A percentile compares a stretch with the other conserved stretches of the same genome.
These are phyloP conservation scores for Quercus rubra DNA, from an alignment of 306 rosid species.

Conservation along the genomic window DNA sequence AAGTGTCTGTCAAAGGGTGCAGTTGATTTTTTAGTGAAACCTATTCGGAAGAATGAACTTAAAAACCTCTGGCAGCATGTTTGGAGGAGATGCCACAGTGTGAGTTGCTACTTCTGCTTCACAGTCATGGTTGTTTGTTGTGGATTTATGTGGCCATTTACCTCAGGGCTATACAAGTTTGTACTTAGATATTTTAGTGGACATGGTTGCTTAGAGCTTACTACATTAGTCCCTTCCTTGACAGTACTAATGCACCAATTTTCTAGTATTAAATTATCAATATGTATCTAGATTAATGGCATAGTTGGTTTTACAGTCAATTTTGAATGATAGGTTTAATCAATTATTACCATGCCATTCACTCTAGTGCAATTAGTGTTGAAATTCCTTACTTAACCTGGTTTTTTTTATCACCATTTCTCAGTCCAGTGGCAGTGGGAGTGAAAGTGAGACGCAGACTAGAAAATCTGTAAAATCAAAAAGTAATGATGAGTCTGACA, in stretches of 20 bases:
- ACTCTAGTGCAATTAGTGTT: slow-evolving; percentile 14
- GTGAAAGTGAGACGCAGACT: slow-evolving; percentile 53
- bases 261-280: slow-evolving; percentile 13
- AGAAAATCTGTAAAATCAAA: slow-evolving; percentile 44
- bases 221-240: slow-evolving; percentile 5
- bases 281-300: neutral
- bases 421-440: slow-evolving; percentile 71
- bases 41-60: slow-evolving; percentile 96
- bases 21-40: slow-evolving; percentile 91
- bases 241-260: slow-evolving; percentile 6
- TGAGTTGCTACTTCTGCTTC: slow-evolving; percentile 39
- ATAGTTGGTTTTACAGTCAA: slow-evolving; percentile 3
- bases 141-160: neutral
- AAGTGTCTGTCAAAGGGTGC: slow-evolving; percentile 99
- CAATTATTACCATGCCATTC: slow-evolving; percentile 10
- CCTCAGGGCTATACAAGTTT: neutral
- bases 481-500: slow-evolving; percentile 43
- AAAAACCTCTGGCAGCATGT: slow-evolving; percentile 98
- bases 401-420: slow-evolving; percentile 8
- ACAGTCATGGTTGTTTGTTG: neutral
- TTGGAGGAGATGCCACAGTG: slow-evolving; percentile 98
- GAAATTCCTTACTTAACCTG: slow-evolving; percentile 21
- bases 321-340: slow-evolving; percentile 15
- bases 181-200: neutral
- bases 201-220: neutral